Evolutionary conservation across 2,329 filamentous ascomycete genomes (phyloP).

Genomic region (Clarireedia homoeocarpa): DNA sequence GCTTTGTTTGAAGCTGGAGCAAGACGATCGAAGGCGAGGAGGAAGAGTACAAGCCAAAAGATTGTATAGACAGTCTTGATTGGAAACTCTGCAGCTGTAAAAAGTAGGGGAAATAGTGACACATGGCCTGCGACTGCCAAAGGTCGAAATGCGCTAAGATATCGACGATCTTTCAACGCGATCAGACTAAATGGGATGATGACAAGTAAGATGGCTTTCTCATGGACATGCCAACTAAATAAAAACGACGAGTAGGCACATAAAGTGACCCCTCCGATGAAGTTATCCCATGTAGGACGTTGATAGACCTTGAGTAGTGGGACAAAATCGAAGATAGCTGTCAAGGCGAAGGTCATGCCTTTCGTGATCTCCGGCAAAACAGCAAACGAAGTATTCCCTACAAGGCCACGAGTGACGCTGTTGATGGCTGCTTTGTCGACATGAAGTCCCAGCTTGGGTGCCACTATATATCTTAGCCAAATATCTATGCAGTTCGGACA

Average conservation of each 20-base stretch:
- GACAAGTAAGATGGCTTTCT: conserved; percentile 90
- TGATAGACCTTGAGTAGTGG: conserved; percentile 77
- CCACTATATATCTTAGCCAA: conserved; percentile 46
- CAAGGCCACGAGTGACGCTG: conserved; percentile 86
- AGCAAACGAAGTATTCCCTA: conserved; percentile 90
- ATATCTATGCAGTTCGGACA: background rate
- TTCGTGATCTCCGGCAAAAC: conserved; percentile 83
- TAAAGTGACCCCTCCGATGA: conserved; percentile 81
- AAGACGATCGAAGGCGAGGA: conserved; percentile 78
- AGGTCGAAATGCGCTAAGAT: conserved; percentile 85
- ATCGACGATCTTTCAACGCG: conserved; percentile 80
- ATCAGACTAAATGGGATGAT: conserved; percentile 94
- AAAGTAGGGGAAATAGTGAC: conserved; percentile 87
- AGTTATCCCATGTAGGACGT: conserved; percentile 76
- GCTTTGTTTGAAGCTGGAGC: conserved; percentile 73
- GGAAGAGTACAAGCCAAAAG: conserved; percentile 80
- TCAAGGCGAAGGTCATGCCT: conserved; percentile 71
- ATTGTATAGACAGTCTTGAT: conserved; percentile 91
- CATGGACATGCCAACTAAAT: conserved; percentile 97
- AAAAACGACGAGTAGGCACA: conserved; percentile 96
- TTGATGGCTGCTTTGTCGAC: conserved; percentile 69
- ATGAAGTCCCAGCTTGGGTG: conserved; percentile 68
- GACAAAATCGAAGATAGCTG: conserved; percentile 72
- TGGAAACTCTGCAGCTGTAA: conserved; percentile 86
- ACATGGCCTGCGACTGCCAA: conserved; percentile 91